Evolutionary conservation across 768 basidiomycete genomes (phyloP).

Genomic region (Nidularia pulvinata): DNA sequence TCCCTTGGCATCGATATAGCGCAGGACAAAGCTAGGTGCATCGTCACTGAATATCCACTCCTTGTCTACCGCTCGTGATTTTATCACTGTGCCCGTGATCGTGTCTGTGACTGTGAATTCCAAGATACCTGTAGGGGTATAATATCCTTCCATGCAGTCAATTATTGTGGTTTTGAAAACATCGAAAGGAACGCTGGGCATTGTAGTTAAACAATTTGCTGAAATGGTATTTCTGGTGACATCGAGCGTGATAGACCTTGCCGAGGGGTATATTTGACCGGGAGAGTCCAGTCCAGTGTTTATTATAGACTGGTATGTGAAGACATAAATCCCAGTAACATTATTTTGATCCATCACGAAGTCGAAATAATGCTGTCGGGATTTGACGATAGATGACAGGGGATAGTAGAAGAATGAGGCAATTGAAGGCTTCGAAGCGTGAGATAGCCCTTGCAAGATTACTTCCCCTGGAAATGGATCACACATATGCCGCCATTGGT

Average conservation of each 20-base stretch:
- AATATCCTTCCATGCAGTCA: neutral
- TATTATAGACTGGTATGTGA: neutral
- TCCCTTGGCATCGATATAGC: neutral
- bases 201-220: neutral
- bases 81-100: neutral
- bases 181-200: neutral
- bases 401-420: conserved; percentile 1
- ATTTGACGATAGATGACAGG: neutral
- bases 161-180: neutral
- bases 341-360: neutral
- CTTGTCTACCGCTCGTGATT: conserved; percentile 3
- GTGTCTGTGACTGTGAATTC: neutral
- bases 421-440: neutral
- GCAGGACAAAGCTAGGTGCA: conserved; percentile 9
- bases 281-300: neutral
- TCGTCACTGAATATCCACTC: conserved; percentile 10
- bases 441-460: conserved; percentile 4
- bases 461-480: conserved; percentile 7
- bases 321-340: neutral
- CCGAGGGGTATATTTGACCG: neutral
- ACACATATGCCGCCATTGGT: conserved; percentile 9
- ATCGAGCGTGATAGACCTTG: neutral
- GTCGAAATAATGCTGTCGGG: neutral
- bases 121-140: neutral
- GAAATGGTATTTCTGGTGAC: neutral